Evolutionary conservation across 306 rosid genomes (phyloP).

Genomic region (Cyclanthera cordifolia): DNA sequence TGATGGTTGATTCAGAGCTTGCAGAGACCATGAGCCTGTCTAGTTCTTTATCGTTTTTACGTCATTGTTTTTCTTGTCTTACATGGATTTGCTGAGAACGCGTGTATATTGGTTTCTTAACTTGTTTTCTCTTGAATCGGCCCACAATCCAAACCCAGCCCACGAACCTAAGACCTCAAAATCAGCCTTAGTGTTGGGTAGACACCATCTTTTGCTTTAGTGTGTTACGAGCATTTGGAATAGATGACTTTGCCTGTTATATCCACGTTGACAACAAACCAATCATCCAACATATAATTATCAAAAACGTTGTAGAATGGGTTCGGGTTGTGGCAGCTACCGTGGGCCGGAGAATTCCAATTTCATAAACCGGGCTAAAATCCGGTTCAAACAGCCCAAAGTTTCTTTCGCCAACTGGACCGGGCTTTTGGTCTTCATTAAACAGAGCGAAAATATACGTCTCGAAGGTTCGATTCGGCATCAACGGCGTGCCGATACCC

Average conservation of each 20-base stretch:
- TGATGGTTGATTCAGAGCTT: too few species aligned
- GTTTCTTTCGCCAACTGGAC: constrained; percentile 53
- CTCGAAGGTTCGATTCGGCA: constrained; percentile 71
- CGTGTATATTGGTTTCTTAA: too few species aligned
- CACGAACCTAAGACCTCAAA: constrained; percentile 28
- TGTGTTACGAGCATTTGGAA: not conserved
- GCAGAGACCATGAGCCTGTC: too few species aligned
- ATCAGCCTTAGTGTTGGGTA: constrained; percentile 21
- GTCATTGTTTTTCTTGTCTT: too few species aligned
- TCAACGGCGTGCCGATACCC: constrained; percentile 47
- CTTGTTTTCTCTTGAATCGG: constrained; percentile 33
- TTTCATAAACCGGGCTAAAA: constrained; percentile 39
- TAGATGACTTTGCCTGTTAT: constrained; percentile 24
- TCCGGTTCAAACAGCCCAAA: constrained; percentile 59
- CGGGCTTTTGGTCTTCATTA: constrained; percentile 57
- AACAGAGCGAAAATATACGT: constrained; percentile 57
- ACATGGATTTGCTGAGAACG: too few species aligned
- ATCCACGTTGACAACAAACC: constrained; percentile 33
- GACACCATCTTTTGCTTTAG: constrained; percentile 16
- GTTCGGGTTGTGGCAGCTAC: constrained; percentile 22
- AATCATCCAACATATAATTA: constrained; percentile 27
- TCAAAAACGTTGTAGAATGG: constrained; percentile 16
- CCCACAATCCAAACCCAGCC: constrained; percentile 37
- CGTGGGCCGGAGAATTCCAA: constrained; percentile 35
- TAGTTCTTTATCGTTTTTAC: too few species aligned